Evolutionary conservation across 1,284 basidiomycete species (phyloP).

Genomic region (Pseudozyma sp.): DNA sequence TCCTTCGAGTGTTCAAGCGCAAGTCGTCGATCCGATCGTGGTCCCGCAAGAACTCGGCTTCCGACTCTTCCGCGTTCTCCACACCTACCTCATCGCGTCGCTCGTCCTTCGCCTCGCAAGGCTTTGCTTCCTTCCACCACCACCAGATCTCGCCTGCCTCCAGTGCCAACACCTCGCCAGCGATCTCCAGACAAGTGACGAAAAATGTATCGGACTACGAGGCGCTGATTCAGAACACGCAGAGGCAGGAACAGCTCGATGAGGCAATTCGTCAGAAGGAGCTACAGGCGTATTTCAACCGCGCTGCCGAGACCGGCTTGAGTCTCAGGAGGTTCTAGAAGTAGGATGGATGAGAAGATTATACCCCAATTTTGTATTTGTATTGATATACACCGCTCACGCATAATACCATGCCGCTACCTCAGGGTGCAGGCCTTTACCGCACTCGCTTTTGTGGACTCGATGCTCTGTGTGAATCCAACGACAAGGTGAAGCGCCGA

Average conservation of each 20-base stretch:
- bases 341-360: not conserved
- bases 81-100: slow-evolving; percentile 36
- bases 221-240: slow-evolving; percentile 24
- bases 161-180: slow-evolving; percentile 39
- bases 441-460: too few species aligned
- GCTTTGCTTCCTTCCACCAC: slow-evolving; percentile 24
- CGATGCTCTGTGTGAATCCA: too few species aligned
- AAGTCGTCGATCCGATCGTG: slow-evolving; percentile 8
- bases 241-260: slow-evolving; percentile 20
- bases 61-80: slow-evolving; percentile 33
- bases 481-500: too few species aligned
- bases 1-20: slow-evolving; percentile 29
- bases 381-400: slow-evolving; percentile 28
- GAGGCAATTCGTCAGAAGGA: slow-evolving; percentile 29
- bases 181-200: slow-evolving; percentile 40
- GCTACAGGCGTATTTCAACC: slow-evolving; percentile 30
- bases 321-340: slow-evolving; percentile 34
- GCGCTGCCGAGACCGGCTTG: slow-evolving; percentile 29
- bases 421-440: too few species aligned
- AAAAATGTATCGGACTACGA: slow-evolving; percentile 39
- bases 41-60: slow-evolving; percentile 5
- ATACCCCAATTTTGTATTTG: slow-evolving; percentile 14
- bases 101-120: slow-evolving; percentile 34
- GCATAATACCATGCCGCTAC: slow-evolving; percentile 1
- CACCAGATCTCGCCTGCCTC: slow-evolving; percentile 22